Percentiles rank a stretch among this genome's conserved stretches.
Conservation (phyloP, 768 basidiomycete genomes). For the Tylopilus vinaceipallidus region DNA sequence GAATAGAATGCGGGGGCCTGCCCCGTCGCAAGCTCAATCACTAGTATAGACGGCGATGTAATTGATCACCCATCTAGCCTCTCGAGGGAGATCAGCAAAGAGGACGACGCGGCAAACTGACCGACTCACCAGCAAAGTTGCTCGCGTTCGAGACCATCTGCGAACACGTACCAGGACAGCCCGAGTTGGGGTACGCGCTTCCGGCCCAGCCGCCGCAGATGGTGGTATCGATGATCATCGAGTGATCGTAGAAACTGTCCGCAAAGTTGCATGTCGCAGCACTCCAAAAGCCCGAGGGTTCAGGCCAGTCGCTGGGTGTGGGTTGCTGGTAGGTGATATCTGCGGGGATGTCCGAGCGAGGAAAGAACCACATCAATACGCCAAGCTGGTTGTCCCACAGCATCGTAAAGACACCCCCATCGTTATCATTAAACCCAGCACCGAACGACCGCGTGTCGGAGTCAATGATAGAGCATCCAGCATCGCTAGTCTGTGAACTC, state of each 20-base stretch:
- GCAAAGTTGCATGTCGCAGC: constrained; percentile 45
- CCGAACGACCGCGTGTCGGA: constrained; percentile 41
- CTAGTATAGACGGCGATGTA: constrained; percentile 56
- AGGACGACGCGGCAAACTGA: not conserved
- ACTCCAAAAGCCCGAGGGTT: constrained; percentile 51
- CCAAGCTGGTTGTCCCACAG: constrained; percentile 46
- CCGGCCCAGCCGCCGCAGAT: constrained; percentile 33
- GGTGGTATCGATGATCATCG: constrained; percentile 40
- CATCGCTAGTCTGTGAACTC: constrained; percentile 39
- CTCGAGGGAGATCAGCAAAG: constrained; percentile 29
- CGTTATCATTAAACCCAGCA: constrained; percentile 27
- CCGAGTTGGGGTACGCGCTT: constrained; percentile 19
- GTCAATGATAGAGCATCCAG: constrained; percentile 50
- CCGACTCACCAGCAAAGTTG: constrained; percentile 47
- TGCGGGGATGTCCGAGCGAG: constrained; percentile 45
- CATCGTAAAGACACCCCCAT: constrained; percentile 59
- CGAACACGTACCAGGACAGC: constrained; percentile 44
- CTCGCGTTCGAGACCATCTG: constrained; percentile 48
- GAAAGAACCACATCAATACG: constrained; percentile 56
- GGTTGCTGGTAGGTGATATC: constrained; percentile 48
- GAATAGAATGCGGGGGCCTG: too few relatives aligned
- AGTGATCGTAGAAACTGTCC: constrained; percentile 49
- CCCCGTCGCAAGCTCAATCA: too few relatives aligned
- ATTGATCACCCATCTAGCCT: constrained; percentile 55
- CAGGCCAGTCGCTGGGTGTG: constrained; percentile 47